Evolutionary conservation across 352 stramenopile species (phyloP).

Genomic region (Pythium angustatum): DNA sequence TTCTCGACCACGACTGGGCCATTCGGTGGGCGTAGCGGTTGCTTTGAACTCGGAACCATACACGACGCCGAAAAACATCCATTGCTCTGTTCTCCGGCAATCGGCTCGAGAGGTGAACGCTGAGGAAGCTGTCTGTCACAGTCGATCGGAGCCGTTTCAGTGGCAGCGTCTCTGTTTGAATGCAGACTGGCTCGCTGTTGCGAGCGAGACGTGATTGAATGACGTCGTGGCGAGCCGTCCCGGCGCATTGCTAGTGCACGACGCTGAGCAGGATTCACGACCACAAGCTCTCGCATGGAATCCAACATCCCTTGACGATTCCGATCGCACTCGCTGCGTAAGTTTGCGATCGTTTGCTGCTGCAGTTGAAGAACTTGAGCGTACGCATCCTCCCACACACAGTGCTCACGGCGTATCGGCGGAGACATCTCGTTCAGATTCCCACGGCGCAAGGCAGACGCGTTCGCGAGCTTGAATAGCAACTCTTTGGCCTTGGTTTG

Average conservation of each 20-base stretch:
- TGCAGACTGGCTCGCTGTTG: background rate
- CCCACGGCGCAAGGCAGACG: constrained; percentile 18
- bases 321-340: constrained; percentile 56
- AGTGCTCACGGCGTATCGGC: constrained; percentile 39
- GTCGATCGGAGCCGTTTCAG: background rate
- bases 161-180: background rate
- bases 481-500: constrained; percentile 68
- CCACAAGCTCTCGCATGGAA: constrained; percentile 54
- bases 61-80: too few species aligned
- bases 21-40: too few species aligned
- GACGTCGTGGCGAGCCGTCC: background rate
- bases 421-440: constrained; percentile 15
- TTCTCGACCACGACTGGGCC: too few species aligned
- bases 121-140: too few species aligned
- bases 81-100: too few species aligned
- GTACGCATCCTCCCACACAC: constrained; percentile 77
- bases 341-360: constrained; percentile 69
- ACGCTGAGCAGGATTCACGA: constrained; percentile 40
- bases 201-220: background rate
- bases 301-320: constrained; percentile 45
- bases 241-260: background rate
- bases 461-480: constrained; percentile 56
- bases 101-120: too few species aligned
- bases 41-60: too few species aligned
- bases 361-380: constrained; percentile 69